Conservation (phyloP, 495 filamentous ascomycete species). For the Aspergillus cavernicola region DNA sequence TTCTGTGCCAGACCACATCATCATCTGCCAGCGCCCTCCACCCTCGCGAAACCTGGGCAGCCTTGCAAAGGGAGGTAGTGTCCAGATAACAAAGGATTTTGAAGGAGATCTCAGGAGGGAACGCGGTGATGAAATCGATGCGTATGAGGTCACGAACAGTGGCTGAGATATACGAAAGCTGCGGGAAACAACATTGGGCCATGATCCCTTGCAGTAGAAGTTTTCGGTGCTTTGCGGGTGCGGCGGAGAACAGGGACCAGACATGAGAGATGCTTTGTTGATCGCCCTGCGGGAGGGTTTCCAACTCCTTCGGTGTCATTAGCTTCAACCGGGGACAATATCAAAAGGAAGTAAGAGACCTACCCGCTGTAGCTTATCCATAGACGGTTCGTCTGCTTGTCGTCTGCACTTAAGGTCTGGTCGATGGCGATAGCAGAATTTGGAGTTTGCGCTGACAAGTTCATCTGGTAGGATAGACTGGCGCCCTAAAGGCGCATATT, state of each 20-base stretch:
- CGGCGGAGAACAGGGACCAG: slow-evolving; percentile 96
- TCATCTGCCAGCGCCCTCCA: slow-evolving; percentile 90
- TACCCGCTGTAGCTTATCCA: slow-evolving; percentile 89
- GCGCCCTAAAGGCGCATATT: slow-evolving; percentile 67
- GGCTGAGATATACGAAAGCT: slow-evolving; percentile 85
- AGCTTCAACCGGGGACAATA: slow-evolving; percentile 1
- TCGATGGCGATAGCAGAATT: slow-evolving; percentile 92
- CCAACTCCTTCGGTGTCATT: slow-evolving; percentile 58
- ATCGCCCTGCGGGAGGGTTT: slow-evolving; percentile 73
- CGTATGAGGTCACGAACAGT: slow-evolving; percentile 87
- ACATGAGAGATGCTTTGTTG: slow-evolving; percentile 92
- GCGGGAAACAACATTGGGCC: slow-evolving; percentile 93
- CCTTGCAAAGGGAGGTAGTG: slow-evolving; percentile 93
- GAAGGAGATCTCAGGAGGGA: slow-evolving; percentile 87
- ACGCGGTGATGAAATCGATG: slow-evolving; percentile 87
- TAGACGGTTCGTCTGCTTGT: slow-evolving; percentile 89
- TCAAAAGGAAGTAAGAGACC: slow-evolving; percentile 19
- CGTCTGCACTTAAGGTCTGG: slow-evolving; percentile 91
- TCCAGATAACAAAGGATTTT: slow-evolving; percentile 92
- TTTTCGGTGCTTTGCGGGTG: slow-evolving; percentile 86
- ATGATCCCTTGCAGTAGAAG: slow-evolving; percentile 95
- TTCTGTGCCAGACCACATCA: slow-evolving; percentile 96
- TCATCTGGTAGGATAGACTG: slow-evolving; percentile 26
- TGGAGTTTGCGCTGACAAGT: slow-evolving; percentile 60
- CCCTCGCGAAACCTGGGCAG: slow-evolving; percentile 85